Base-by-base conservation (phyloP, 2,329 filamentous ascomycete species). In the Aspergillus awamori region DNA sequence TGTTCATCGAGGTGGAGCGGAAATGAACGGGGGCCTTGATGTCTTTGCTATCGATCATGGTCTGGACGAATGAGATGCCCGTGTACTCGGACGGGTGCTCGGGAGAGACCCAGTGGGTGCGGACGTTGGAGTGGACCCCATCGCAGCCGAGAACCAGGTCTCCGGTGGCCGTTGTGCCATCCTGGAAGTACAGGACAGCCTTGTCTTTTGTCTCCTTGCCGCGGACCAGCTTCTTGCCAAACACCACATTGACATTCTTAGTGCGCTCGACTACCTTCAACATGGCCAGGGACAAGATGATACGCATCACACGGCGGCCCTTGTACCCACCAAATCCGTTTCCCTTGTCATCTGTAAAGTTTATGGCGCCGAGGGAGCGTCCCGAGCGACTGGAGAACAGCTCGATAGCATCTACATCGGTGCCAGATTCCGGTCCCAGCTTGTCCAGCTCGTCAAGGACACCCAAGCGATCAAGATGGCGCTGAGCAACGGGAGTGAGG, bases 401-500 rank as follows among this genome's bases (percentile, higher is more conserved):
- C 54, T 80, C 73, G 45, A 79, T 76, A 4, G 72, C 74, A 57
- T 77, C 72, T n/a, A 79, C 76, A 17, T 78, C 76, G 1, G 72
- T 69, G 30, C 77, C 77, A 0, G 74, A 74, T 17, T 79, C 76
- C 4, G 75, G 62, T 10, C 78, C 77, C 65, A 76, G 72, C 2
- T 72, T 69, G 48, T 75, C 66, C 20, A 81, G 63, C 56, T 78
- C 75, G 1, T 72, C 64, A 2, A 80, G 67, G 2, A 80, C 74
- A 1, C 78, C 78, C 4, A 81, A 67, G 38, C 77, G 72, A 26
- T 78, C 74, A 5, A 81, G 74, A 63, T 80, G 76, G 7, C 79
- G 70, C 41, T 80, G 72, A 2, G 78, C 79, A 8, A 79, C 78
- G 1, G 79, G 79, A 0, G 78, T 80, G 17, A 81, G 66, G 59